A percentile compares a stretch with the other conserved stretches of the same genome.
Evolutionary conservation across 306 rosid genomes (phyloP).

Genomic region (Herpetospermum pedunculosum): DNA sequence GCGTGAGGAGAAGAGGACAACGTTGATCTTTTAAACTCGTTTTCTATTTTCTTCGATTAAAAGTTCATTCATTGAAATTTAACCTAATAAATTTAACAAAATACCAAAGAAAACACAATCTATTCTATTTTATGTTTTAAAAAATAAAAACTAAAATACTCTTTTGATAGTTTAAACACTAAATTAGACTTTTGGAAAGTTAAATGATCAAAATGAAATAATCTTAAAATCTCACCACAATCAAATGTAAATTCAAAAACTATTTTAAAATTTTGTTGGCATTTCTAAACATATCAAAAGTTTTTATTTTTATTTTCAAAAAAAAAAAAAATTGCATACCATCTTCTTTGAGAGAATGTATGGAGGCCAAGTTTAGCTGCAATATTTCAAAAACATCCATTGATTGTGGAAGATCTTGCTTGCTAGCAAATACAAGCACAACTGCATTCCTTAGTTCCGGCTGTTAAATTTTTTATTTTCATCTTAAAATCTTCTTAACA

Average conservation of each 20-base stretch:
- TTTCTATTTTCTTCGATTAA: neutral
- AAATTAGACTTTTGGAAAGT: neutral
- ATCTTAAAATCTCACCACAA: too few species aligned
- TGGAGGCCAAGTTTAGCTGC: constrained; percentile 32
- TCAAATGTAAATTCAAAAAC: too few species aligned
- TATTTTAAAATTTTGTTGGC: too few species aligned
- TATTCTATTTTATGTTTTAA: neutral
- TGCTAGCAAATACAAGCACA: constrained; percentile 38
- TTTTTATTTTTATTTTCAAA: too few species aligned
- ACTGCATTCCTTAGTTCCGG: constrained; percentile 16
- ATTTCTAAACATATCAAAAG: too few species aligned
- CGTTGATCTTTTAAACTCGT: too few species aligned
- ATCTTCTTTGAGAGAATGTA: constrained; percentile 18
- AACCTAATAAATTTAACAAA: too few species aligned
- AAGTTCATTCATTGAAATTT: too few species aligned
- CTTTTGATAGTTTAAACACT: too few species aligned
- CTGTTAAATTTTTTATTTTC: neutral
- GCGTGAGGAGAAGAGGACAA: too few species aligned
- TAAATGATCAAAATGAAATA: too few species aligned
- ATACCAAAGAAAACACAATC: neutral
- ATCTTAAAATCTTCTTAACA: neutral
- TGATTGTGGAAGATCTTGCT: constrained; percentile 34
- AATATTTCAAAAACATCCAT: constrained; percentile 27
- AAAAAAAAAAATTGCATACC: too few species aligned
- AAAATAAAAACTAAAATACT: neutral